These are phyloP conservation scores for Flaveria linearis DNA, from an alignment of 129 eudicot species.

Conservation along the genomic window DNA sequence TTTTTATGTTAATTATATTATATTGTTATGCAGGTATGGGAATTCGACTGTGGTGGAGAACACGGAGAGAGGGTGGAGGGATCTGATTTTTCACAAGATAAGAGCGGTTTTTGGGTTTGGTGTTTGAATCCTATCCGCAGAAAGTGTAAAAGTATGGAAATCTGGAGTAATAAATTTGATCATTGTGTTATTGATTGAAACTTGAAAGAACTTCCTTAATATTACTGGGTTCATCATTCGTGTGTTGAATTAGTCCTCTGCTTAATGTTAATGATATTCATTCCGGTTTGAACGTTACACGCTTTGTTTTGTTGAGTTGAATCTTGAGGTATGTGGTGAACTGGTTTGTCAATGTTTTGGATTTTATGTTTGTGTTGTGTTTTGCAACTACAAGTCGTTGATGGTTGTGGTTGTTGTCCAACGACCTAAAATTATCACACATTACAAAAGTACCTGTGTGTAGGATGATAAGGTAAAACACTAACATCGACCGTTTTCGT, in stretches of 20 bases:
- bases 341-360: not conserved
- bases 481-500: too few relatives aligned
- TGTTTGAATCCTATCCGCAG: slow-evolving; percentile 19
- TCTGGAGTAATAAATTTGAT: slow-evolving; percentile 20
- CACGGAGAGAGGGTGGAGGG: slow-evolving; percentile 95
- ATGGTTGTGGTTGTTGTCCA: too few relatives aligned
- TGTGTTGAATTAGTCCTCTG: slow-evolving; percentile 21
- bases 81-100: slow-evolving; percentile 81
- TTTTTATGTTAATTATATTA: not conserved
- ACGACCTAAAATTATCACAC: too few relatives aligned
- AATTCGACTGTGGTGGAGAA: slow-evolving; percentile 94
- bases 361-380: not conserved
- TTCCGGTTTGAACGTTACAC: not conserved
- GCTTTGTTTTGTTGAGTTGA: not conserved
- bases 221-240: slow-evolving; percentile 17
- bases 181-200: not conserved
- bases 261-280: not conserved
- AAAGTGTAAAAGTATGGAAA: slow-evolving; percentile 31
- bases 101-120: slow-evolving; percentile 94
- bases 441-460: too few relatives aligned
- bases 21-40: slow-evolving; percentile 60
- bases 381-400: too few relatives aligned
- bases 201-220: not conserved
- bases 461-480: too few relatives aligned
- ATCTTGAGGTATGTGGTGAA: not conserved